Conservation (phyloP, 345 rosid species). For the Pelargonium nanum region DNA sequence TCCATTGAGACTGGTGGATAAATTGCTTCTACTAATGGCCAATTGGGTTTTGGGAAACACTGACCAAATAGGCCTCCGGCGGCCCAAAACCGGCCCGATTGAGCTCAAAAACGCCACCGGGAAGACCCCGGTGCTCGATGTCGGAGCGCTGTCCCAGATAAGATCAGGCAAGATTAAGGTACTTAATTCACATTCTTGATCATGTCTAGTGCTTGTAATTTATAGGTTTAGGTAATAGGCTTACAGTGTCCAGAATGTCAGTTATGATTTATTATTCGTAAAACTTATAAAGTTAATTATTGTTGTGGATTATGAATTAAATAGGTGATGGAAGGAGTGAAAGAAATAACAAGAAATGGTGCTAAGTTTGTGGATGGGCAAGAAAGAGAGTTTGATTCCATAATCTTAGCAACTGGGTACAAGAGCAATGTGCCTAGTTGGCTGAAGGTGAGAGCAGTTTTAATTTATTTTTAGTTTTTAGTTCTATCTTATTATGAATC, state of each 20-base stretch:
- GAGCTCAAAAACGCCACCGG: constrained; percentile 47
- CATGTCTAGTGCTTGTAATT: no score
- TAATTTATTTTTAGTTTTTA: constrained; percentile 20
- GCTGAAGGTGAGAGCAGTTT: constrained; percentile 25
- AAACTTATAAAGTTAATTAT: no score
- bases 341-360: constrained; percentile 24
- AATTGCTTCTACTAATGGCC: constrained; percentile 38
- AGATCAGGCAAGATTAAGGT: constrained; percentile 57
- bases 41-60: constrained; percentile 41
- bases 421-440: constrained; percentile 35
- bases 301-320: no score
- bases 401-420: constrained; percentile 41
- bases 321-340: constrained; percentile 27
- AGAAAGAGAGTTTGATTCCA: constrained; percentile 27
- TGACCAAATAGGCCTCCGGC: constrained; percentile 33
- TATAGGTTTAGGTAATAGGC: no score
- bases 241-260: no score
- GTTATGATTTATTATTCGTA: no score
- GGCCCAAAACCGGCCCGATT: constrained; percentile 62
- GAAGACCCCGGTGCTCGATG: constrained; percentile 61
- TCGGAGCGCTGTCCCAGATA: constrained; percentile 46
- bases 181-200: neutral
- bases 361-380: constrained; percentile 34
- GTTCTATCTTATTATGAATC: constrained; percentile 31
- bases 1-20: constrained; percentile 43